Base-by-base conservation (phyloP, 768 basidiomycete genomes). In the Collybia mongolica region DNA sequence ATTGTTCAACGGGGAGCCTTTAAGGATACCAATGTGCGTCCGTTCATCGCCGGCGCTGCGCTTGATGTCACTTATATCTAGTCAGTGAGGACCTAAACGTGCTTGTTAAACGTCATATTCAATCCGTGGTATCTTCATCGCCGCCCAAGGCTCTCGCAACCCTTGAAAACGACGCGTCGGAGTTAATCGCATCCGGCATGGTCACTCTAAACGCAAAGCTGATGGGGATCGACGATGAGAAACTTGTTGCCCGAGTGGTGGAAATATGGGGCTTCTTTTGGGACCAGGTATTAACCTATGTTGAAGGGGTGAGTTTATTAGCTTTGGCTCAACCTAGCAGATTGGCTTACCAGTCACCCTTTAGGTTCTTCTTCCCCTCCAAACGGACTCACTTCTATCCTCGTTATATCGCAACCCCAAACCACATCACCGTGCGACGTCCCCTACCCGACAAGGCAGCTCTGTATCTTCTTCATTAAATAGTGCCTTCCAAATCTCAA, bases 221-320 rank as follows among this genome's bases (percentile, higher is more conserved):
- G 5, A 72, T 77, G 24, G 83, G 79, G 3, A 71, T 88, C 7
- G 88, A 93, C 22, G 93, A 95, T 38, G 85, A 87, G 35, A 82
- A 86, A 60, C 74, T 98, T 14, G 71, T 95, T 5, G 73, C 73
- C 4, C 77, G 91, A 23, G 77, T 96, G 15, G 89, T 93, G 1
- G 93, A 95, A 58, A 76, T 90, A 15, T 98, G 94, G 93, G 81
- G 79, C 12, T 95, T 96, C 74, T 97, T 97, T 68, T 96, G 90
- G 88, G 88, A 88, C 58, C 84, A 90, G 53, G 84, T 93, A 22
- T 71, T 94, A 6, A 88, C 91, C 6, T 94, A 93, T 62, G 73
- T 93, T 28, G 91, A 93, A 76, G 91, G 90, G 48, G 90, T 93
- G 59, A 62, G 84, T 75, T 8, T 20, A 18, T 2, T 36, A 24